Percentiles rank a stretch among this genome's conserved stretches.
Conservation (phyloP, 176 grass and related monocot genomes). For the Coix lacrymajobi region DNA sequence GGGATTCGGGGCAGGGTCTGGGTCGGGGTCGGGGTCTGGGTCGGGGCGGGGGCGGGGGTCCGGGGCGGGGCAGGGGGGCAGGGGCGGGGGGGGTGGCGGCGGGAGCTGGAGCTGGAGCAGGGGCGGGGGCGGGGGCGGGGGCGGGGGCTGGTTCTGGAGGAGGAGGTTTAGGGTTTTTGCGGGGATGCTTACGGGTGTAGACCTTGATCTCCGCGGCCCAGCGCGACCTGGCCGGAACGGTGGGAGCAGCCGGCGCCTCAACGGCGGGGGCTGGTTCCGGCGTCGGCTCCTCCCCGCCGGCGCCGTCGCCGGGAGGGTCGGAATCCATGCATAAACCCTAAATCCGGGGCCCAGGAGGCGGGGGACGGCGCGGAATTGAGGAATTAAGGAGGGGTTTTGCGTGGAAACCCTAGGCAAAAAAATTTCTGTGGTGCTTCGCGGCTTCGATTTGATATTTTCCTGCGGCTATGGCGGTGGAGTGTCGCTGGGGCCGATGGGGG, state of each 20-base stretch:
- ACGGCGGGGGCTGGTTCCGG: not conserved
- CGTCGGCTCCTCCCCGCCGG: constrained; percentile 22
- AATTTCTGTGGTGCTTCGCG: not conserved
- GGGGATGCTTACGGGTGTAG: constrained; percentile 65
- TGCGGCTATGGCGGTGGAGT: not conserved
- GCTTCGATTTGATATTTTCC: not conserved
- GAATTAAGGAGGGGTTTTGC: not conserved
- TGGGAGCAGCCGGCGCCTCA: not conserved
- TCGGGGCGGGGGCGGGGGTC: not conserved
- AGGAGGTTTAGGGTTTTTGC: constrained; percentile 60
- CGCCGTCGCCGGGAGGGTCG: constrained; percentile 1
- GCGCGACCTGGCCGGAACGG: constrained; percentile 22
- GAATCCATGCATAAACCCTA: not conserved
- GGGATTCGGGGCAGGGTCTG: not conserved
- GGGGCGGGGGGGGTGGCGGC: not conserved
- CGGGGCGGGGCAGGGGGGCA: not conserved
- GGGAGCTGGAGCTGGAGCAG: not conserved
- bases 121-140: not conserved
- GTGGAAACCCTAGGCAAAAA: not conserved
- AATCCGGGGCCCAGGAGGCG: not conserved
- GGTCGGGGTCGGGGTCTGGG: not conserved
- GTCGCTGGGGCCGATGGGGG: not conserved
- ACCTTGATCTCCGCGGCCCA: constrained; percentile 80
- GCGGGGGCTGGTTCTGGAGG: not conserved
- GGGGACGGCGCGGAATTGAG: not conserved